Conservation (phyloP, 129 eudicot species). For the Pseudognaphalium luteoalbum region DNA sequence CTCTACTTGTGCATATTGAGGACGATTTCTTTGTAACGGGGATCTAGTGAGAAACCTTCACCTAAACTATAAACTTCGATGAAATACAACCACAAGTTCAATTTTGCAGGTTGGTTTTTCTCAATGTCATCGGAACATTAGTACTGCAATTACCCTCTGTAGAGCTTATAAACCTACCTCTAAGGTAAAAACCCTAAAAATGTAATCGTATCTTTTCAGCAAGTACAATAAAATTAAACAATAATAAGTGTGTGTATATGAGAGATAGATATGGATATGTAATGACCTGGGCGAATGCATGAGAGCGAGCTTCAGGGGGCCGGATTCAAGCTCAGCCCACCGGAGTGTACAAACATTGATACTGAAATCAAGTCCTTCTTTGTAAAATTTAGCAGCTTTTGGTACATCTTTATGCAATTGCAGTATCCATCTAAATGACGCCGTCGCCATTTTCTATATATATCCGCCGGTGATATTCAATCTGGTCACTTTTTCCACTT, state of each 20-base stretch:
- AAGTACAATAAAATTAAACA: conserved; percentile 1
- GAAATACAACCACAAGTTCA: no score
- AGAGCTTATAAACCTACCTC: not conserved
- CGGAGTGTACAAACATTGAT: conserved; percentile 85
- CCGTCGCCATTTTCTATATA: conserved; percentile 13
- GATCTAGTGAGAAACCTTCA: not conserved
- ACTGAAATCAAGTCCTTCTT: conserved; percentile 79
- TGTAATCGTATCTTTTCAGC: not conserved
- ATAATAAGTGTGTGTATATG: not conserved
- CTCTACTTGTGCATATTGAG: not conserved
- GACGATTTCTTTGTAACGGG: not conserved
- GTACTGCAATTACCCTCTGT: not conserved
- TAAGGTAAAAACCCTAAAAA: conserved; percentile 13
- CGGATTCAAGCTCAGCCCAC: conserved; percentile 91
- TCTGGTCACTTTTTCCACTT: not conserved
- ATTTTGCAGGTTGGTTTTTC: no score
- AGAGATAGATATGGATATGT: not conserved
- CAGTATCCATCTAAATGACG: conserved; percentile 74
- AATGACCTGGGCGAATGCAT: conserved; percentile 71
- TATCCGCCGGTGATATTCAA: not conserved
- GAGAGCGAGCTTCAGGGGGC: conserved; percentile 82
- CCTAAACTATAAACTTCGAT: not conserved
- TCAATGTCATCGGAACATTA: not conserved
- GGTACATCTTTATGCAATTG: conserved; percentile 95
- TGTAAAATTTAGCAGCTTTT: conserved; percentile 79